These are phyloP conservation scores for Tephrocybe rancida DNA, from an alignment of 768 basidiomycete species.

Conservation along the genomic window DNA sequence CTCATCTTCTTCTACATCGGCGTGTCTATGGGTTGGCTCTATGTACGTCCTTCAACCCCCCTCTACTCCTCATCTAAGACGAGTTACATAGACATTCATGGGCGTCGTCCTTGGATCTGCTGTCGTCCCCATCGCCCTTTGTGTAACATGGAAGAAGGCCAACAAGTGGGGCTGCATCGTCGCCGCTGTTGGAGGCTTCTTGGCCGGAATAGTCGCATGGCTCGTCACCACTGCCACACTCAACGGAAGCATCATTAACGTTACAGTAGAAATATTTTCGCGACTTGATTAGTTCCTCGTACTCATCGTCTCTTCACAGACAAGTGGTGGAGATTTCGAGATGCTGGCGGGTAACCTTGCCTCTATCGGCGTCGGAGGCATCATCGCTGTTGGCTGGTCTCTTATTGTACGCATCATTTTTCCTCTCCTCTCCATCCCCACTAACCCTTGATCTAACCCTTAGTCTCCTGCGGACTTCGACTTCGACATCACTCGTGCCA, in stretches of 20 bases:
- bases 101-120: conserved; percentile 84
- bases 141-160: conserved; percentile 83
- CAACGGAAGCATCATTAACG: conserved; percentile 71
- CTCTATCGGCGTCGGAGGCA: conserved; percentile 78
- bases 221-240: conserved; percentile 75
- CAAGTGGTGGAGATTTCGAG: conserved; percentile 52
- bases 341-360: conserved; percentile 94
- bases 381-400: conserved; percentile 69
- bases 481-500: conserved; percentile 76
- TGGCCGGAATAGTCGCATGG: conserved; percentile 78
- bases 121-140: conserved; percentile 86
- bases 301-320: conserved; percentile 27
- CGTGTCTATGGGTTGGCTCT: conserved; percentile 93
- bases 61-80: neutral
- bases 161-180: conserved; percentile 83
- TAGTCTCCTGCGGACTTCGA: conserved; percentile 69
- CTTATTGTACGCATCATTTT: conserved; percentile 49
- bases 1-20: conserved; percentile 90
- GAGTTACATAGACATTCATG: conserved; percentile 70
- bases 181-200: conserved; percentile 74
- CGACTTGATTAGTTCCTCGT: neutral
- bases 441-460: conserved; percentile 48
- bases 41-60: conserved; percentile 50
- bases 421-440: neutral
- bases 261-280: conserved; percentile 44